Base-by-base conservation (phyloP, 345 rosid genomes). In the Hibiscus tridactylites region DNA sequence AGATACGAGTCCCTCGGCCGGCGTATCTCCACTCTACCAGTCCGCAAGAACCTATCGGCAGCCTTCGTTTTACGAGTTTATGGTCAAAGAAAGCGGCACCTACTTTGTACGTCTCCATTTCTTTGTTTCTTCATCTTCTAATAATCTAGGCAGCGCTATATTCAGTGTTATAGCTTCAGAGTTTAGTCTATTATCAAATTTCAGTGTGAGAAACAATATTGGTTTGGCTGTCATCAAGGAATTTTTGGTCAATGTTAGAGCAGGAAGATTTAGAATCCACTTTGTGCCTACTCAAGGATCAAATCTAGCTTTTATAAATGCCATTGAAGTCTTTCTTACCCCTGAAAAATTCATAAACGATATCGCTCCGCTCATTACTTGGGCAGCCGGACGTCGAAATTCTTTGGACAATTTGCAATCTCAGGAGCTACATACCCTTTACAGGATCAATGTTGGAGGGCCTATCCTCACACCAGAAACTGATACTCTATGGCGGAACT, bases 241-340 rank as follows among this genome's bases (percentile, higher is more conserved):
- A 78, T 88, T 80, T 74, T 71, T 83, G 19, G 68, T 88, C 13
- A 75, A 29, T 35, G 71, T 83, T 10, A 2, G 54, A 0, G 37
- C 58, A 1, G 61, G 70, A 3, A 46, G 59, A 21, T 83, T 86
- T 65, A 10, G 4, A 4, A 61, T 90, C 73, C 56, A 3, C 9
- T 90, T 87, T 61, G 7, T 6, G 4, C 96, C 96, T 3, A 21
- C 44, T 9, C 7, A 6, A 53, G 77, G 0, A 2, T 71, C 81
- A 8, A 81, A 91, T 17, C 65, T 90, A 0, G 85, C 96, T 11
- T 74, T 85, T 53, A 71, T 88, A 26, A 92, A 83, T 61, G 93
- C 93, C 61, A 79, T 58, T 56, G 93, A 88, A 79, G 83, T 80
- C 62, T 86, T 91, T 73, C 73, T 64, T n/a, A 79, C 74, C 39